Percentiles rank a stretch among this genome's conserved stretches.
These are phyloP conservation scores for Cylindrodendrum hubeiense DNA, from an alignment of 2,329 filamentous ascomycete genomes.

Conservation along the genomic window DNA sequence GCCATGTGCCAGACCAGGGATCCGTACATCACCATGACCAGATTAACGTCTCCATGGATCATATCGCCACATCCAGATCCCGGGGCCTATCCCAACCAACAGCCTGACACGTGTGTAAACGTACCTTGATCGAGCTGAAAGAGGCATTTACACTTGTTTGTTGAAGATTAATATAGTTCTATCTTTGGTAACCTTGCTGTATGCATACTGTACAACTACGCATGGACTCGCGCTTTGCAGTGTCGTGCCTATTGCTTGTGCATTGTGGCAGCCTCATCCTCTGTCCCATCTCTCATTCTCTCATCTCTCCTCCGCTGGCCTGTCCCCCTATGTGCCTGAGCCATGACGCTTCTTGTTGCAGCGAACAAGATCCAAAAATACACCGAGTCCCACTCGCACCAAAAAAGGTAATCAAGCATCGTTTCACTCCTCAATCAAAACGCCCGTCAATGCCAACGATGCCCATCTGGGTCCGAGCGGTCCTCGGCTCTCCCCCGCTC, in stretches of 20 bases:
- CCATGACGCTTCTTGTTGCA: not conserved
- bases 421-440: conserved; percentile 10
- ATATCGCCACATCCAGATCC: not conserved
- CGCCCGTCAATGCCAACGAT: conserved; percentile 19
- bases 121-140: not conserved
- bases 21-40: not conserved
- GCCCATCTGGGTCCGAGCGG: not conserved
- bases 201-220: not conserved
- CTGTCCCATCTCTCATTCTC: not conserved
- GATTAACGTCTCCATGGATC: too few species aligned
- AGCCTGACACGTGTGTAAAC: not conserved
- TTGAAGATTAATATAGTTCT: not conserved
- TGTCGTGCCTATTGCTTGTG: not conserved
- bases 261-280: not conserved
- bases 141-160: not conserved
- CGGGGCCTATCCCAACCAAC: not conserved
- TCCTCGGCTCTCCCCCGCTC: not conserved
- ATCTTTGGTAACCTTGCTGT: not conserved
- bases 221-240: not conserved
- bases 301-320: not conserved
- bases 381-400: conserved; percentile 4
- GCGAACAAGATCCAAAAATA: conserved; percentile 24
- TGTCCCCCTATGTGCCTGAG: not conserved
- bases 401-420: conserved; percentile 17
- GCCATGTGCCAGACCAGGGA: not conserved